phyloP scores from a whole-genome alignment of 805 yeast genomes.

The Ogataea chonburiensis region DNA sequence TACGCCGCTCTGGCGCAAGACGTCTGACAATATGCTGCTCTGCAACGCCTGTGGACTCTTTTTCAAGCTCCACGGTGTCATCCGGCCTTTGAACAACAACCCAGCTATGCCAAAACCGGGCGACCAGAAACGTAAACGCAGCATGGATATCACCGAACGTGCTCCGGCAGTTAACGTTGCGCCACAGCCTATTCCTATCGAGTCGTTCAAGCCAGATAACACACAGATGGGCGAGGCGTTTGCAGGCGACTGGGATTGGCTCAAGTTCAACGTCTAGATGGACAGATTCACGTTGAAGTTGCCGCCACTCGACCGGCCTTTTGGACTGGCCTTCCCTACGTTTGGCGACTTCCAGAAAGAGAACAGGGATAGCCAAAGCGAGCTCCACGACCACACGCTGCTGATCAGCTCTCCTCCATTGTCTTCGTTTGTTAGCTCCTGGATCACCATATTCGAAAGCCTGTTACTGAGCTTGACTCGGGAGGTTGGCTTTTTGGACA shows the following conservation, averaged over 20 bases:
- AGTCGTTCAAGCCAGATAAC: slow-evolving; percentile 21
- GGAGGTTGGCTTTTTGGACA: slow-evolving; percentile 33
- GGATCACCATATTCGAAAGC: slow-evolving; percentile 24
- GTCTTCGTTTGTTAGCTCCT: slow-evolving; percentile 24
- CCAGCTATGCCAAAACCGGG: slow-evolving; percentile 8
- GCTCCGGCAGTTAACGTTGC: slow-evolving; percentile 3
- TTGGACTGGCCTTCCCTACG: slow-evolving; percentile 5
- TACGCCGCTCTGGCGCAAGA: slow-evolving; percentile 90
- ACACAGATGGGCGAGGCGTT: slow-evolving; percentile 35
- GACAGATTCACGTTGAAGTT: slow-evolving; percentile 21
- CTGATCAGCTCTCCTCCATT: slow-evolving; percentile 20
- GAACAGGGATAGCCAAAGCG: slow-evolving; percentile 19
- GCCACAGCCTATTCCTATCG: slow-evolving; percentile 4
- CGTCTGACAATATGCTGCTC: slow-evolving; percentile 74
- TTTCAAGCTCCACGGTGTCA: slow-evolving; percentile 76
- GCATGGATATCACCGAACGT: slow-evolving; percentile 6
- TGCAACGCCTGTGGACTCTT: slow-evolving; percentile 95
- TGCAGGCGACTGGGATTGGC: slow-evolving; percentile 39
- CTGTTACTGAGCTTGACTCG: slow-evolving; percentile 25
- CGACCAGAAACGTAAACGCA: slow-evolving; percentile 15
- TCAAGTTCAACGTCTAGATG: slow-evolving; percentile 33
- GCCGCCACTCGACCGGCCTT: slow-evolving; percentile 13
- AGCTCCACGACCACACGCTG: slow-evolving; percentile 22
- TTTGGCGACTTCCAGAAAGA: slow-evolving; percentile 20
- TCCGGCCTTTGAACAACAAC: slow-evolving; percentile 30